Evolutionary conservation across 305 asterid genomes (phyloP).

Genomic region (Fraxinus albicans): DNA sequence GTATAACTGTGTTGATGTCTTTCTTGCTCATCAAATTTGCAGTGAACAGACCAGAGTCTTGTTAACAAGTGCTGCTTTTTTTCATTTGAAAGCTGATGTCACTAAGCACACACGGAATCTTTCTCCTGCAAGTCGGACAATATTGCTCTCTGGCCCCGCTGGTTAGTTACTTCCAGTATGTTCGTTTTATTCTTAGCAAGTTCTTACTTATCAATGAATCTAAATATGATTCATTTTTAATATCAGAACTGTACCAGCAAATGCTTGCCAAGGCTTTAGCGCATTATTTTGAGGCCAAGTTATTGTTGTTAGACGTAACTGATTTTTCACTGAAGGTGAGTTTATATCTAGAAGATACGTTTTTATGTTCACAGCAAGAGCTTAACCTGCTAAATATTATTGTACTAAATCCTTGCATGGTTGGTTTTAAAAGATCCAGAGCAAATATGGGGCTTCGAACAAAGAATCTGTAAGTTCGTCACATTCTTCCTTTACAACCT

Average conservation of each 20-base stretch:
- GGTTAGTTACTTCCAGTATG: conserved; percentile 39
- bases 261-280: conserved; percentile 90
- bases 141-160: conserved; percentile 81
- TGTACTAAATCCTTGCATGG: conserved; percentile 22
- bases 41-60: conserved; percentile 72
- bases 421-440: conserved; percentile 50
- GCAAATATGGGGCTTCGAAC: conserved; percentile 61
- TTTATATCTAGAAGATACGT: neutral
- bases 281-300: conserved; percentile 73
- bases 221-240: conserved; percentile 3
- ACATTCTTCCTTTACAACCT: neutral
- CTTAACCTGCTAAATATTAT: conserved; percentile 6
- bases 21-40: conserved; percentile 23
- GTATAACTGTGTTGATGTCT: conserved; percentile 12
- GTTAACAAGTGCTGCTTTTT: conserved; percentile 75
- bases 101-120: conserved; percentile 67
- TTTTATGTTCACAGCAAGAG: neutral
- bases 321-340: conserved; percentile 82
- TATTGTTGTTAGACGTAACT: conserved; percentile 68
- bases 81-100: conserved; percentile 58
- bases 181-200: neutral
- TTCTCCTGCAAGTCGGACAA: conserved; percentile 80
- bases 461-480: conserved; percentile 58
- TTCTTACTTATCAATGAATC: neutral
- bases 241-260: conserved; percentile 74